These are phyloP conservation scores for Ophiosphaerella narmari DNA, from an alignment of 2,329 filamentous ascomycete species.

Conservation along the genomic window DNA sequence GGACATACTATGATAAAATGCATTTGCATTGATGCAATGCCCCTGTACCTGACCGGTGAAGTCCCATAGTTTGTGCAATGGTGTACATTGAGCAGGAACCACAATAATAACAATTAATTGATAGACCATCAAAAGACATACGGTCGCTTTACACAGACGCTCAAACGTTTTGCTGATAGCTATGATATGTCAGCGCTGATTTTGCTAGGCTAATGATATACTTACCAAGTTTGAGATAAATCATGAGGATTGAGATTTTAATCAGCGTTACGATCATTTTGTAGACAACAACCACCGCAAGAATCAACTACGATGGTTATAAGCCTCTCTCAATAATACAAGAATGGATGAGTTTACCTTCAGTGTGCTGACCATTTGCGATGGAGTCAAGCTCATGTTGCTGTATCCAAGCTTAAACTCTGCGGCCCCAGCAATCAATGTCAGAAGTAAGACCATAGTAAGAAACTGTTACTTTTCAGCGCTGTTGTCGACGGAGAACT, in stretches of 20 bases:
- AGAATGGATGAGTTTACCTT: conserved; percentile 14
- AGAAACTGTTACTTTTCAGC: conserved; percentile 13
- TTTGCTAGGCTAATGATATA: background rate
- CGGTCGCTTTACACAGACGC: conserved; percentile 28
- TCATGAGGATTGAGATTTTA: conserved; percentile 39
- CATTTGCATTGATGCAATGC: conserved; percentile 34
- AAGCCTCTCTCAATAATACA: background rate
- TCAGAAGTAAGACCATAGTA: conserved; percentile 16
- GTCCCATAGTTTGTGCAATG: conserved; percentile 37
- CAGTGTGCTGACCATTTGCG: conserved; percentile 15
- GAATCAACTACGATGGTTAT: conserved; percentile 13
- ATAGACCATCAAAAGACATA: conserved; percentile 21
- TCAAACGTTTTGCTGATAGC: conserved; percentile 29
- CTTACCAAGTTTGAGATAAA: conserved; percentile 40
- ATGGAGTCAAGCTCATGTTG: conserved; percentile 13
- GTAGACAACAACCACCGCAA: conserved; percentile 26
- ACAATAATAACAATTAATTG: conserved; percentile 28
- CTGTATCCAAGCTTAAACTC: conserved; percentile 24
- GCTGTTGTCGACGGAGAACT: background rate
- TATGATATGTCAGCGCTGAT: conserved; percentile 2
- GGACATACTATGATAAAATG: conserved; percentile 33
- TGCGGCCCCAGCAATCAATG: conserved; percentile 14
- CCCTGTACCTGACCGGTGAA: conserved; percentile 28
- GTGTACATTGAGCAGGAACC: conserved; percentile 32
- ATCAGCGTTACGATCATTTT: conserved; percentile 30